Evolutionary conservation across 257 asterid genomes (phyloP).

Genomic region (Solanum virginianum): DNA sequence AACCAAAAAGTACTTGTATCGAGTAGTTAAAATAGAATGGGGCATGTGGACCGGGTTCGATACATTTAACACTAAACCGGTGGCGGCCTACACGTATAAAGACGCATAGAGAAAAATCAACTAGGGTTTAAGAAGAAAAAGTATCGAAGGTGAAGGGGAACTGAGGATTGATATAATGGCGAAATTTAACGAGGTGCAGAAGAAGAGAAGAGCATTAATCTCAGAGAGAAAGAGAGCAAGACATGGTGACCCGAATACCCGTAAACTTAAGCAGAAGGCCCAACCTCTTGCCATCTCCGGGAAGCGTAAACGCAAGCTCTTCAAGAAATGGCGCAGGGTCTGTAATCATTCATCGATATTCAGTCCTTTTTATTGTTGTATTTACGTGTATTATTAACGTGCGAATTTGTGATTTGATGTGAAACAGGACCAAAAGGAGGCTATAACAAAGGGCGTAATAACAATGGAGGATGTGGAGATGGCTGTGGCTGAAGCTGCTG

Average conservation of each 20-base stretch:
- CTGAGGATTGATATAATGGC: slow-evolving; percentile 23
- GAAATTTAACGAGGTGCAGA: slow-evolving; percentile 60
- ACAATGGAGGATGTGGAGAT: slow-evolving; percentile 78
- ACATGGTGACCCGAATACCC: slow-evolving; percentile 47
- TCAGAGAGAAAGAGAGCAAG: slow-evolving; percentile 40
- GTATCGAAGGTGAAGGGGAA: neutral
- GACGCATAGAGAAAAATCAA: neutral
- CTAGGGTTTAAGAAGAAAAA: neutral
- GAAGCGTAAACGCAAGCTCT: slow-evolving; percentile 76
- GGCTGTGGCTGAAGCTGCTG: slow-evolving; percentile 48
- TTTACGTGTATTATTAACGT: neutral
- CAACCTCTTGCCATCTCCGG: slow-evolving; percentile 64
- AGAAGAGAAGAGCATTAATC: slow-evolving; percentile 49
- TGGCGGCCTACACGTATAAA: neutral
- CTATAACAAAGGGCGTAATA: slow-evolving; percentile 44
- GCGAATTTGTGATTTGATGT: neutral
- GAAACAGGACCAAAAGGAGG: slow-evolving; percentile 72
- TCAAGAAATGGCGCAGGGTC: slow-evolving; percentile 81
- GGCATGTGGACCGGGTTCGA: neutral
- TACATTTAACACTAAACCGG: neutral
- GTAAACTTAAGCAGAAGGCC: slow-evolving; percentile 41
- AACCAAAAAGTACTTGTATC: too few relatives aligned
- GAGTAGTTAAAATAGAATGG: neutral
- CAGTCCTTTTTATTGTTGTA: neutral
- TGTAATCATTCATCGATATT: neutral